Evolutionary conservation across 352 stramenopile species (phyloP).

Genomic region (Phytopythium cucurbitacearum): DNA sequence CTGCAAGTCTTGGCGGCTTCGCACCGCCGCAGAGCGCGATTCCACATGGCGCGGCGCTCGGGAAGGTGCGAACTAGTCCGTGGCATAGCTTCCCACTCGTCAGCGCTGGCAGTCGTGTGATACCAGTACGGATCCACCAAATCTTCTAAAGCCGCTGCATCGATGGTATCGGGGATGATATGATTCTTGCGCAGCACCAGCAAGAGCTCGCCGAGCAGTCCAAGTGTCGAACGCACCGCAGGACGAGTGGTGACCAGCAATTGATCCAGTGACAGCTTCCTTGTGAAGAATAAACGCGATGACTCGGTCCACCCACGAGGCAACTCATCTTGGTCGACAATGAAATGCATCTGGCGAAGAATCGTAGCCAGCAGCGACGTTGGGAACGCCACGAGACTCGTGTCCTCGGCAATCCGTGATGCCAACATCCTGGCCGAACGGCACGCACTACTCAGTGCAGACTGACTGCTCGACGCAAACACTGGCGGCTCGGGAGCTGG

Average conservation of each 20-base stretch:
- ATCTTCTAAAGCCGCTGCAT: constrained; percentile 25
- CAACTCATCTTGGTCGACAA: neutral
- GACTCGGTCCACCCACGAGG: constrained; percentile 21
- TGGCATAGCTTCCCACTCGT: constrained; percentile 15
- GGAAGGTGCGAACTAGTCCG: constrained; percentile 18
- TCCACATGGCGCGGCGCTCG: constrained; percentile 51
- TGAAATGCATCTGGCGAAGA: constrained; percentile 37
- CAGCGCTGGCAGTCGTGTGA: constrained; percentile 1
- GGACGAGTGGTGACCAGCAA: constrained; percentile 19
- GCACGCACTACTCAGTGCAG: constrained; percentile 16
- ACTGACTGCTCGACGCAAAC: neutral
- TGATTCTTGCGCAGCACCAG: constrained; percentile 38
- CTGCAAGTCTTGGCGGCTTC: constrained; percentile 16
- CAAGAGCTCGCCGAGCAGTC: constrained; percentile 48
- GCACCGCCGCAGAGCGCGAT: constrained; percentile 57
- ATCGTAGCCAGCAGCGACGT: constrained; percentile 36
- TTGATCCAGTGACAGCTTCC: constrained; percentile 37
- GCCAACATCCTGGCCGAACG: constrained; percentile 35
- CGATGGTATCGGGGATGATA: constrained; percentile 11
- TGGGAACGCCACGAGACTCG: constrained; percentile 19
- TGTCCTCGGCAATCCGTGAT: constrained; percentile 34
- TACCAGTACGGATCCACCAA: constrained; percentile 53
- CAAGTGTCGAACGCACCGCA: constrained; percentile 24
- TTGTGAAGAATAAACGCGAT: constrained; percentile 38
- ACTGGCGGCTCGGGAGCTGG: neutral